Conservation (phyloP, 495 filamentous ascomycete genomes). For the Saxophila tyrrhenica region DNA sequence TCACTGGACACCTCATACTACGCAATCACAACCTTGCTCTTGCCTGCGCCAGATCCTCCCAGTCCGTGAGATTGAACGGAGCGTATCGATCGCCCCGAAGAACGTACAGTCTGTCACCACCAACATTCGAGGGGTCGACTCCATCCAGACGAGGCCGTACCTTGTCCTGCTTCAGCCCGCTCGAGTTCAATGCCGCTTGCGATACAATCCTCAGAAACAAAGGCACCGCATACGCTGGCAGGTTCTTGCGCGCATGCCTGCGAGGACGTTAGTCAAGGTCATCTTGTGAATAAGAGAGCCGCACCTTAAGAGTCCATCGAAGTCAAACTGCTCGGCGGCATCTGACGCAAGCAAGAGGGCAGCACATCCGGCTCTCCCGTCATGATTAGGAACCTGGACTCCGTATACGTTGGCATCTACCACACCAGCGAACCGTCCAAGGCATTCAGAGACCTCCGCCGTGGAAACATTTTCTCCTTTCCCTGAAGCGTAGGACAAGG, state of each 20-base stretch:
- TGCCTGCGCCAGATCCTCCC: background rate
- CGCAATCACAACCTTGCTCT: background rate
- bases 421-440: slow-evolving; percentile 25
- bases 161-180: slow-evolving; percentile 60
- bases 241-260: slow-evolving; percentile 15
- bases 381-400: slow-evolving; percentile 38
- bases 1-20: background rate
- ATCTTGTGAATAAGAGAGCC: background rate
- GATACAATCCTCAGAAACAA: slow-evolving; percentile 55
- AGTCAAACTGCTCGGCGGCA: background rate
- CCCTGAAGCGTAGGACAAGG: too few relatives aligned
- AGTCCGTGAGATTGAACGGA: background rate
- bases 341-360: slow-evolving; percentile 9
- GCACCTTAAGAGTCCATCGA: background rate
- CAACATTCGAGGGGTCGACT: slow-evolving; percentile 40
- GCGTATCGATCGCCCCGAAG: background rate
- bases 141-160: slow-evolving; percentile 59
- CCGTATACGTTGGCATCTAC: slow-evolving; percentile 32
- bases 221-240: slow-evolving; percentile 66
- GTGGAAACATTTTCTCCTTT: slow-evolving; percentile 62
- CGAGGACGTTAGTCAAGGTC: background rate
- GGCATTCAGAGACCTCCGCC: slow-evolving; percentile 28
- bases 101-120: background rate
- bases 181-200: slow-evolving; percentile 16
- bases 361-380: slow-evolving; percentile 60